These are phyloP conservation scores for Pyrenochaeta sp. DNA, from an alignment of 2,329 filamentous ascomycete genomes.

Conservation along the genomic window DNA sequence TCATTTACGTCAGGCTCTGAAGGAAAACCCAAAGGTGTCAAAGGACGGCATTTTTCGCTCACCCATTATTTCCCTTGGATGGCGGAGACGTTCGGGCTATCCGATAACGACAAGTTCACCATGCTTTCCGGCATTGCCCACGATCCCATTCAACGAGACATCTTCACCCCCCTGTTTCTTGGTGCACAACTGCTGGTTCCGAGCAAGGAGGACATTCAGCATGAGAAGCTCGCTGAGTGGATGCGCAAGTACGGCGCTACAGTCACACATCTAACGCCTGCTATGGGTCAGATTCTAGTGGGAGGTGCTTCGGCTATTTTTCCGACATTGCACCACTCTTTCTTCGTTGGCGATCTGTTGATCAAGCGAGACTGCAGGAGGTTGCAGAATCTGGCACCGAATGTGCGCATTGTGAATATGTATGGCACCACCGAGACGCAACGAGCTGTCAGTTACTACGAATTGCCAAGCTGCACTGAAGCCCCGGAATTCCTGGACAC, in stretches of 20 bases:
- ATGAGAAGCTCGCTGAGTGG: slow-evolving; percentile 90
- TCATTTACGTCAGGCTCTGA: slow-evolving; percentile 71
- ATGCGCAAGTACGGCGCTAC: slow-evolving; percentile 78
- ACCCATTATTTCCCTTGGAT: slow-evolving; percentile 94
- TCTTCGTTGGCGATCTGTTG: slow-evolving; percentile 92
- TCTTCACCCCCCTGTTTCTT: slow-evolving; percentile 89
- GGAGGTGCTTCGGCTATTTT: slow-evolving; percentile 82
- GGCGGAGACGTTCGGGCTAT: slow-evolving; percentile 80
- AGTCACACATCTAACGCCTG: slow-evolving; percentile 89
- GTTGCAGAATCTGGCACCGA: slow-evolving; percentile 78
- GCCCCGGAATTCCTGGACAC: slow-evolving; percentile 71
- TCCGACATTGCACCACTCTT: slow-evolving; percentile 76
- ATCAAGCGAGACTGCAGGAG: slow-evolving; percentile 82
- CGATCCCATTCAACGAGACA: slow-evolving; percentile 72
- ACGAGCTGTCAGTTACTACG: slow-evolving; percentile 81
- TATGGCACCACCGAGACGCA: slow-evolving; percentile 90
- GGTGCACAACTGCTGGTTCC: slow-evolving; percentile 83
- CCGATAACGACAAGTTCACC: slow-evolving; percentile 77
- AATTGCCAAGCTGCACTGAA: slow-evolving; percentile 72
- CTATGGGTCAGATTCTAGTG: slow-evolving; percentile 95
- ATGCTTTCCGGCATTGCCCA: slow-evolving; percentile 87
- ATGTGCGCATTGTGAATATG: slow-evolving; percentile 82
- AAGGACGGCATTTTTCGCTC: slow-evolving; percentile 85
- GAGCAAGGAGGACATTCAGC: slow-evolving; percentile 81
- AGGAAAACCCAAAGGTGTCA: slow-evolving; percentile 85